Conservation (phyloP, 345 rosid genomes). For the Brassica incana region DNA sequence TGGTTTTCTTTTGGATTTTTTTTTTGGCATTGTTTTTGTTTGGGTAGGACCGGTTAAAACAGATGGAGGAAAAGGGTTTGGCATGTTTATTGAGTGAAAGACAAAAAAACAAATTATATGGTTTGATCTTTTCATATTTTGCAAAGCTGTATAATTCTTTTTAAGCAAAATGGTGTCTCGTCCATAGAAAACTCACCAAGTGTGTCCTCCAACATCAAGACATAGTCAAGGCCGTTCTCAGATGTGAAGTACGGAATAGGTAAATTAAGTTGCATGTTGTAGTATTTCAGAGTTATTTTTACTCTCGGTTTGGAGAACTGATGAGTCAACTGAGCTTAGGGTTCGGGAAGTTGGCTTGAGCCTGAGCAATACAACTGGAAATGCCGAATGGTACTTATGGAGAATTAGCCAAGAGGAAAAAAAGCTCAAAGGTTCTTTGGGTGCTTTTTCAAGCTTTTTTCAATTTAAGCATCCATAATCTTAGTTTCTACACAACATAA, state of each 20-base stretch:
- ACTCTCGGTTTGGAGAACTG: not conserved
- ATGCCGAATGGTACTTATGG: not conserved
- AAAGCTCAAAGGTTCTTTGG: too few relatives aligned
- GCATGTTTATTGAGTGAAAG: constrained; percentile 27
- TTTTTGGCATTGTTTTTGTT: constrained; percentile 3
- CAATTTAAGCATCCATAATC: constrained; percentile 5
- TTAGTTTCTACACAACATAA: constrained; percentile 30
- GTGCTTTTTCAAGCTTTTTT: too few relatives aligned
- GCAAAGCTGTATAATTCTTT: not conserved
- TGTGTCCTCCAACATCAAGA: not conserved
- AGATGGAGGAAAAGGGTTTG: constrained; percentile 26
- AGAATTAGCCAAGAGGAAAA: too few relatives aligned
- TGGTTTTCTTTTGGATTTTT: constrained; percentile 23
- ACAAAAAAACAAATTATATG: not conserved
- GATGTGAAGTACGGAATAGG: not conserved
- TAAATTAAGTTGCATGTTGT: not conserved
- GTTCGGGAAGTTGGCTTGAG: not conserved
- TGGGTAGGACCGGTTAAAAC: constrained; percentile 25
- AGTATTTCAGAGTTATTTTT: not conserved
- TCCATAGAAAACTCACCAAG: not conserved
- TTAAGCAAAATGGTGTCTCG: constrained; percentile 13
- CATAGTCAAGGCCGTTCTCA: not conserved
- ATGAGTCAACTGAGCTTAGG: not conserved
- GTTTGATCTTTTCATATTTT: constrained; percentile 11
- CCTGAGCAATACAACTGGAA: not conserved